A percentile compares a stretch with the other conserved stretches of the same genome.
Conservation (phyloP, 768 basidiomycete genomes). For the Lactarius vividus region DNA sequence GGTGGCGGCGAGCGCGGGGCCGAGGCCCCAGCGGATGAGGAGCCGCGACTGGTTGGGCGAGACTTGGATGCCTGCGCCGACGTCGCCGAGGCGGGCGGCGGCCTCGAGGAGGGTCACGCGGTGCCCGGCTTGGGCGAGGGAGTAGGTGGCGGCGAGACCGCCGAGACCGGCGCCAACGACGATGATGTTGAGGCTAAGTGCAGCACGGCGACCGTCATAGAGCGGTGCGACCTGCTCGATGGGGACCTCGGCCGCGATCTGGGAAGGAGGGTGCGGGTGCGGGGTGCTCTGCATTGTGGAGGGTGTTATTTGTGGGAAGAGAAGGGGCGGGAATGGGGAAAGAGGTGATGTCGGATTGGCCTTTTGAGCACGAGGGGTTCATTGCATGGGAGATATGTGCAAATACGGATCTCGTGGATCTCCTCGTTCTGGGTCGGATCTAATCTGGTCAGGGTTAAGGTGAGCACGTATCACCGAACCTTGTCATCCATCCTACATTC, state of each 20-base stretch:
- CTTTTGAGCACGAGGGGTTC: background rate
- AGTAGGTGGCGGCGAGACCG: slow-evolving; percentile 41
- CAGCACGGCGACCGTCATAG: slow-evolving; percentile 35
- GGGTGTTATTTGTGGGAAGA: background rate
- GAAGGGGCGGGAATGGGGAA: background rate
- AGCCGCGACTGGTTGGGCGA: slow-evolving; percentile 41
- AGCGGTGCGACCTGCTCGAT: slow-evolving; percentile 29
- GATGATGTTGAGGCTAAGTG: slow-evolving; percentile 38
- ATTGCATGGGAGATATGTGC: too few relatives aligned
- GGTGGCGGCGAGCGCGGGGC: slow-evolving; percentile 32
- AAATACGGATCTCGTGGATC: too few relatives aligned
- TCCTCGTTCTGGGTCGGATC: too few relatives aligned
- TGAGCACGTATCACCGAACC: too few relatives aligned
- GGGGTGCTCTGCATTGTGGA: slow-evolving; percentile 2
- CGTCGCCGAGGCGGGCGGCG: slow-evolving; percentile 40
- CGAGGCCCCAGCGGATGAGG: slow-evolving; percentile 41
- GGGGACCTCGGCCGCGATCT: slow-evolving; percentile 2
- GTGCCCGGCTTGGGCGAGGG: slow-evolving; percentile 42
- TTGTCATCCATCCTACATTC: too few relatives aligned
- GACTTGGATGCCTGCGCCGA: slow-evolving; percentile 45
- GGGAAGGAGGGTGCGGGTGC: background rate
- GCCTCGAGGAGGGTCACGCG: slow-evolving; percentile 40
- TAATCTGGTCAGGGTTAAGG: too few relatives aligned
- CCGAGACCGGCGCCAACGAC: slow-evolving; percentile 44
- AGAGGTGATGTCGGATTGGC: background rate